Percentiles rank a stretch among this genome's conserved stretches.
Evolutionary conservation across 2,329 filamentous ascomycete species (phyloP).

Genomic region (Hirsutella minnesotensis): DNA sequence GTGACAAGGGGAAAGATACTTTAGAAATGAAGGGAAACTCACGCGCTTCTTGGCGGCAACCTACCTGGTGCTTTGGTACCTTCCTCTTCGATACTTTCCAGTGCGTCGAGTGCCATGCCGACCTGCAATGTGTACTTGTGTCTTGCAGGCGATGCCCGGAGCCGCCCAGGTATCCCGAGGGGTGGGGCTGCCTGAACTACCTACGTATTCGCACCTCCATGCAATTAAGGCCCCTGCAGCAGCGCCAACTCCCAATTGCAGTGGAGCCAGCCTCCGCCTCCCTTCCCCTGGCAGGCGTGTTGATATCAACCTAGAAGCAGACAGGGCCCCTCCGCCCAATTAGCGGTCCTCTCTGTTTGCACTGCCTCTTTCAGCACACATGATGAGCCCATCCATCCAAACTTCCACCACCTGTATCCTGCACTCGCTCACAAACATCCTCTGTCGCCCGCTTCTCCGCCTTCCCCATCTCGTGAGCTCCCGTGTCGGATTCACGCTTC

Average conservation of each 20-base stretch:
- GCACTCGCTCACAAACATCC: neutral
- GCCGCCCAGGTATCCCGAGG: too few relatives aligned
- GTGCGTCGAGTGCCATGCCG: too few relatives aligned
- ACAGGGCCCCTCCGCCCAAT: neutral
- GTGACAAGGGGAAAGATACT: too few relatives aligned
- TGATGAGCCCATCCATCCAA: constrained; percentile 1
- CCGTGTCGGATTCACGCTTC: neutral
- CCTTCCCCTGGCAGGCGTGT: neutral
- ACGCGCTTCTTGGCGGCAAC: too few relatives aligned
- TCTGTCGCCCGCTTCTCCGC: neutral
- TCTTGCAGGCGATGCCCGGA: too few relatives aligned
- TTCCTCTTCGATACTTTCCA: too few relatives aligned
- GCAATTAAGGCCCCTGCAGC: neutral
- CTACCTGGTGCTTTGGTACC: too few relatives aligned
- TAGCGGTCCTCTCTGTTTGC: neutral
- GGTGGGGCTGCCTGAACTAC: too few relatives aligned
- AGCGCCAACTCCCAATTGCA: neutral
- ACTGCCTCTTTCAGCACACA: constrained; percentile 1
- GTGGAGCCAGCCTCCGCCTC: neutral
- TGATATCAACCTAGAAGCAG: neutral
- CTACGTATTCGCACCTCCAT: too few relatives aligned
- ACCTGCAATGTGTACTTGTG: too few relatives aligned
- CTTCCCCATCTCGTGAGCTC: neutral
- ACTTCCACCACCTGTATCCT: neutral
- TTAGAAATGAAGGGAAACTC: too few relatives aligned